Percentiles rank a stretch among this genome's conserved stretches.
Evolutionary conservation across 805 yeast species (phyloP).

Genomic region (Ascoidea rubescens): DNA sequence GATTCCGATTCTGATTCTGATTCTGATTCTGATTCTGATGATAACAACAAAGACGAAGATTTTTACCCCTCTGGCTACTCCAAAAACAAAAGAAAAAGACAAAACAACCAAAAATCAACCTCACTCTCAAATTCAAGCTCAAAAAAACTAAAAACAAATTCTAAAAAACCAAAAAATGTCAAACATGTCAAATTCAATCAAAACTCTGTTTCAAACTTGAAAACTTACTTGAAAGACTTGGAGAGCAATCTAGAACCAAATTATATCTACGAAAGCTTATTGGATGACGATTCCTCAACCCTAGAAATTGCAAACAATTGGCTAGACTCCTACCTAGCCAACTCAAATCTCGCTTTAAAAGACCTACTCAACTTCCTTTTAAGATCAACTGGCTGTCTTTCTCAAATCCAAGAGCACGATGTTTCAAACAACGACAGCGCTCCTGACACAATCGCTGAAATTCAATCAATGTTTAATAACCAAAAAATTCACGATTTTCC

Average conservation of each 20-base stretch:
- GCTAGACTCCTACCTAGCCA: slow-evolving; percentile 35
- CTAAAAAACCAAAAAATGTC: too few species aligned
- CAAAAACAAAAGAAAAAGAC: not conserved
- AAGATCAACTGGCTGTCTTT: slow-evolving; percentile 58
- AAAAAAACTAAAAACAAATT: slow-evolving; percentile 1
- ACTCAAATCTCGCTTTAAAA: slow-evolving; percentile 35
- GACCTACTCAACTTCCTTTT: slow-evolving; percentile 56
- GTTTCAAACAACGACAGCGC: slow-evolving; percentile 57
- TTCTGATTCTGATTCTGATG: not conserved
- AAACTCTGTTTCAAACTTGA: not conserved
- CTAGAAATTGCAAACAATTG: slow-evolving; percentile 41
- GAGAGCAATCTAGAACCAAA: slow-evolving; percentile 27
- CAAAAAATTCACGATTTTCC: slow-evolving; percentile 64
- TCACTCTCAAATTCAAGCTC: not conserved
- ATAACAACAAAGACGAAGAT: not conserved
- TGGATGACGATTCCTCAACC: slow-evolving; percentile 33
- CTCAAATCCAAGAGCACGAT: slow-evolving; percentile 62
- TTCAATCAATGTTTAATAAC: slow-evolving; percentile 44
- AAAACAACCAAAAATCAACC: not conserved
- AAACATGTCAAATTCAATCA: not conserved
- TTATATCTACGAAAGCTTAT: slow-evolving; percentile 34
- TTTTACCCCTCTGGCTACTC: not conserved
- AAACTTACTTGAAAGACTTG: slow-evolving; percentile 14
- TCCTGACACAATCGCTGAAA: slow-evolving; percentile 56
- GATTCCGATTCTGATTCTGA: not conserved